These are phyloP conservation scores for Ophiocordyceps camponoti-saundersi DNA, from an alignment of 2,329 filamentous ascomycete genomes.

Conservation along the genomic window DNA sequence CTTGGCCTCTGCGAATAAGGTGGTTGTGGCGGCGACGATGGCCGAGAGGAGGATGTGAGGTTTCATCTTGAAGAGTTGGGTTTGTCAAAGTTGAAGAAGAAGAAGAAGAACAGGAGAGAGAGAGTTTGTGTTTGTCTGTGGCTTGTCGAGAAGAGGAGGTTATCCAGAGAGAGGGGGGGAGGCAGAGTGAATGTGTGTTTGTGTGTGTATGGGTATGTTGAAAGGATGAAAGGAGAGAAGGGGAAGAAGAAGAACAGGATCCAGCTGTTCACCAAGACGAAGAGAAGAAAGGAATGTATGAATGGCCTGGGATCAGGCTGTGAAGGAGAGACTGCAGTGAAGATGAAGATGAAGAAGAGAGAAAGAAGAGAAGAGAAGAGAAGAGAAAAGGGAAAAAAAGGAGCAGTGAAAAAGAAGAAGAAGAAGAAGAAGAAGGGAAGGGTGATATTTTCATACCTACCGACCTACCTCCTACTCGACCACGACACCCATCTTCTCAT, in stretches of 20 bases:
- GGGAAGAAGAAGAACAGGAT: slow-evolving; percentile 2
- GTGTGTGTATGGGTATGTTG: slow-evolving; percentile 1
- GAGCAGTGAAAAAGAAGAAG: neutral
- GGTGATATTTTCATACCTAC: neutral
- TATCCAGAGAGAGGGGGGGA: slow-evolving; percentile 7
- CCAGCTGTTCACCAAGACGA: neutral
- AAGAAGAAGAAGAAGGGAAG: neutral
- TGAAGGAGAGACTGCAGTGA: neutral
- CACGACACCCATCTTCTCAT: neutral
- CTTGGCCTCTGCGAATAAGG: slow-evolving; percentile 22
- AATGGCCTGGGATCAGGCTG: neutral
- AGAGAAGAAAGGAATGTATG: slow-evolving; percentile 5
- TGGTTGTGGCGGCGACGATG: slow-evolving; percentile 20
- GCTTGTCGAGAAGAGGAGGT: too few relatives aligned
- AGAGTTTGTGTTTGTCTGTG: too few relatives aligned
- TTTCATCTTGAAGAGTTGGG: too few relatives aligned
- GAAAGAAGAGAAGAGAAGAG: neutral
- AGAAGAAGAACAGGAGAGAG: neutral
- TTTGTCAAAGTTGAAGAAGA: slow-evolving; percentile 4
- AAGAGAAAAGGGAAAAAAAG: neutral
- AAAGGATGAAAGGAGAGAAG: slow-evolving; percentile 6
- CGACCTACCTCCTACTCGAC: too few relatives aligned
- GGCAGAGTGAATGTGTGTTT: neutral
- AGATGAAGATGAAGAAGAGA: neutral
- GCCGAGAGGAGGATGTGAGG: slow-evolving; percentile 8